Percentiles rank a stretch among this genome's conserved stretches.
Evolutionary conservation across 1,139 yeast species (phyloP).

Genomic region (Candida glucosophila): DNA sequence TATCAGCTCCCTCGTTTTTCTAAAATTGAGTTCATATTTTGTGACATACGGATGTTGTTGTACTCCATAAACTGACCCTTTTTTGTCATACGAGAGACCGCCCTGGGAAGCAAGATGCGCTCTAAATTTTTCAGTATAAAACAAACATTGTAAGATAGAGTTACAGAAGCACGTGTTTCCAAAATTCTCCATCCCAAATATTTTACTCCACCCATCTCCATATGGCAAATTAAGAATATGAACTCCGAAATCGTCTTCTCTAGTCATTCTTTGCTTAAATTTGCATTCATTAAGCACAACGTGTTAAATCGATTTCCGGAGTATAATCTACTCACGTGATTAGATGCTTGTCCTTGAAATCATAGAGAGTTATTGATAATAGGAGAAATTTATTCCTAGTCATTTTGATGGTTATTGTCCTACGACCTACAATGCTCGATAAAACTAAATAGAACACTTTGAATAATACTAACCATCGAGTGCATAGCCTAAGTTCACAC

Average conservation of each 20-base stretch:
- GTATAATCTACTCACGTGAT: constrained; percentile 1
- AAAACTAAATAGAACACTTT: too few species aligned
- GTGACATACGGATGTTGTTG: constrained; percentile 39
- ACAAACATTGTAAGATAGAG: constrained; percentile 82
- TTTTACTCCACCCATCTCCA: constrained; percentile 64
- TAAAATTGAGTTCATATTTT: constrained; percentile 34
- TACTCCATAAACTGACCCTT: constrained; percentile 31
- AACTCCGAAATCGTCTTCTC: neutral
- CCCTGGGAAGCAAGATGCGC: constrained; percentile 37
- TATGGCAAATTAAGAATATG: constrained; percentile 18
- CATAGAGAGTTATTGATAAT: too few species aligned
- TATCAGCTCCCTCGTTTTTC: constrained; percentile 31
- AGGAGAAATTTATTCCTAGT: too few species aligned
- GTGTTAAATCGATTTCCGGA: constrained; percentile 1
- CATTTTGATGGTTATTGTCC: too few species aligned
- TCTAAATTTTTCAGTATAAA: constrained; percentile 65
- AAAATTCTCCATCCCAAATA: constrained; percentile 92
- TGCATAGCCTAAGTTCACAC: constrained; percentile 34
- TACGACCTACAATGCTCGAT: too few species aligned
- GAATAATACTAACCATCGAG: constrained; percentile 37
- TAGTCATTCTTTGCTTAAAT: too few species aligned
- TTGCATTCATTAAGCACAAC: too few species aligned
- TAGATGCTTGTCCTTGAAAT: too few species aligned
- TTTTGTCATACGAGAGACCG: constrained; percentile 26
- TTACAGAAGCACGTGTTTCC: constrained; percentile 95